Percentiles rank a stretch among this genome's conserved stretches.
Evolutionary conservation across 2,329 filamentous ascomycete genomes (phyloP).

Genomic region (Xylariales sp.): DNA sequence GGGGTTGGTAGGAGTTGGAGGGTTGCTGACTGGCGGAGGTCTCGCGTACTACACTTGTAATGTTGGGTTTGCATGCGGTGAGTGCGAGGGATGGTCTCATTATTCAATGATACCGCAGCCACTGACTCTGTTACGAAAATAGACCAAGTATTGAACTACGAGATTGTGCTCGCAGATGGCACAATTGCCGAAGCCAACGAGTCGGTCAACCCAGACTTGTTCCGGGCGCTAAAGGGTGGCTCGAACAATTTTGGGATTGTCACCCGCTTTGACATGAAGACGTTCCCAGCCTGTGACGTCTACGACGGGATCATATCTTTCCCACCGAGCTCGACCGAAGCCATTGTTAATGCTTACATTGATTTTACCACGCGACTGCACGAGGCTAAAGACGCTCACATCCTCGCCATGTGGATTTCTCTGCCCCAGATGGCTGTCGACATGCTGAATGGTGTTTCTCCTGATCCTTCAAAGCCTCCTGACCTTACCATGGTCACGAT

Average conservation of each 20-base stretch:
- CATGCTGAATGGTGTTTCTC: conserved; percentile 4
- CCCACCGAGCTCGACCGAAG: conserved; percentile 4
- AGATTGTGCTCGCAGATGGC: conserved; percentile 8
- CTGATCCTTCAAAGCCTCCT: conserved; percentile 5
- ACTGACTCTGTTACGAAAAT: no score
- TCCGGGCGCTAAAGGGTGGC: conserved; percentile 7
- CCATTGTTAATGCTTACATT: conserved; percentile 11
- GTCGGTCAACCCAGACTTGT: conserved; percentile 5
- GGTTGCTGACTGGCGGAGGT: conserved; percentile 15
- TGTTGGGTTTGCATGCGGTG: conserved; percentile 37
- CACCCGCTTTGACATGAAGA: conserved; percentile 12
- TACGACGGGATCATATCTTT: conserved; percentile 12
- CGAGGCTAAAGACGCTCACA: conserved; percentile 1
- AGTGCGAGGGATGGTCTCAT: conserved; percentile 16
- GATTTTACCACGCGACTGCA: conserved; percentile 9
- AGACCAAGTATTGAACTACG: conserved; percentile 9
- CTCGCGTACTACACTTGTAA: conserved; percentile 13
- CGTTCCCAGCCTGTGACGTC: conserved; percentile 10
- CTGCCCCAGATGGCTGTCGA: conserved; percentile 2
- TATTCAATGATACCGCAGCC: not conserved
- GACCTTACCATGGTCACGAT: conserved; percentile 3
- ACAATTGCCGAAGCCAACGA: conserved; percentile 7
- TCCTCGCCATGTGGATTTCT: conserved; percentile 4
- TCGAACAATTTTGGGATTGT: conserved; percentile 10
- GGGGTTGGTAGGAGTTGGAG: conserved; percentile 14